Evolutionary conservation across 2,329 filamentous ascomycete species (phyloP), one percentile per base, ranked within the genome.

Genomic region (Aspergillus sp.): DNA sequence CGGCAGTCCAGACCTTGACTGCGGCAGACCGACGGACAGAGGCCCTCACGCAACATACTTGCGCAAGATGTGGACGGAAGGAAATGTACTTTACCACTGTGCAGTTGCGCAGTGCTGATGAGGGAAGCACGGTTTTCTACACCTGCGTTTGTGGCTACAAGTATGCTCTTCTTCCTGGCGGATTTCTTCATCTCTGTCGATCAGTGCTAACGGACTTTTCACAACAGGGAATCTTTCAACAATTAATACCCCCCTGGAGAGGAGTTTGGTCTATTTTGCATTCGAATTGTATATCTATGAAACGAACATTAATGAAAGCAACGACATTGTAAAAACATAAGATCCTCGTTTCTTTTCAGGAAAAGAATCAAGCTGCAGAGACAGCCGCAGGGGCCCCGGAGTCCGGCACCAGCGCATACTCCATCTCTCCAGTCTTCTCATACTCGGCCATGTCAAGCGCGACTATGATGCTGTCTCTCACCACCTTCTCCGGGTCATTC

Each of bases 371-470:
- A 54, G 65, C 65, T 52, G 65, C 65, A 53, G 67, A 46, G 34
- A 64, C 55, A 43, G 63, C 58, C 46, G 59, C 59, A 45, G 62
- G 53, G 25, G 65, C 64, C 36, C 61, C 62, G 40, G 65, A 63
- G 46, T 88, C 83, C 3, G 92, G 93, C 61, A 97, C 87, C 66
- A 96, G 81, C 44, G 94, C 94, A 78, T 99, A 99, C 70, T 99
- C 92, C 29, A 85, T 78, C 73, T 96, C 85, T 40, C 89, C 89
- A 62, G 86, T 89, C 78, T 89, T 91, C 79, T 99, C 94, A 67
- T 91, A 97, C 68, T 97, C 93, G 10, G 92, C 94, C 91, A 99
- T 99, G 72, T 99, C 94, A 60, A 99, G 80, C 42, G 94, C 94
- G 51, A 99, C 94, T 63, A 97, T 85, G 36, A 96, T 87, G 72